Base-by-base conservation (phyloP, 2,329 filamentous ascomycete species). In the Lizonia empirigonia region DNA sequence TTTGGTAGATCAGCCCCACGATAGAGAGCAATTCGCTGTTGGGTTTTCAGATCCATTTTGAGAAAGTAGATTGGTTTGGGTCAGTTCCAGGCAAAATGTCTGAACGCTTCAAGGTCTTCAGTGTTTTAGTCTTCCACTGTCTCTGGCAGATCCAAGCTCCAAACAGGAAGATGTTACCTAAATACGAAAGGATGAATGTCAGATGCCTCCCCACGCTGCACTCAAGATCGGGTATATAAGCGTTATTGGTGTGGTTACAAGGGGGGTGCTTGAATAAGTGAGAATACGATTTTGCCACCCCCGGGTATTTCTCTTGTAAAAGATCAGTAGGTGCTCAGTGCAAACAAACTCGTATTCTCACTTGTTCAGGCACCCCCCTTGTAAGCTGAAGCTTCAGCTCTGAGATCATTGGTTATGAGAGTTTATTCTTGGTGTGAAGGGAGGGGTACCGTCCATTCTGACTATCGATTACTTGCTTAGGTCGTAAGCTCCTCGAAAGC, bases 1-100 rank as follows among this genome's bases (percentile, higher is more conserved):
- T 71, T 73, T 1, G 65, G 51, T 2, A 70, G 64, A 24, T 72
- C 69, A 50, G 75, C 80, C 37, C 82, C 83, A 32, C 83, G 80
- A 65, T 76, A 83, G 39, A 86, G 54, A 6, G 72, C 80, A 19
- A 75, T 23, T 8, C 37, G 42, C 9, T 47, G 49, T 2, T 42
- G 32, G 1, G 27, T 26, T 9, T 52, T 47, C n/a, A 35, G 16
- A 23, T 52, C 42, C 49, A 52, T 52, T 4, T 0, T 13, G 20
- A 37, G 18, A 7, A 8, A n/a, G 9, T 18, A 8, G 12, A 18
- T 36, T 15, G 6, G 13, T 8, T 36, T 5, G 34, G 5, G 6
- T 23, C 4, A 23, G 15, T 8, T 36, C 12, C 10, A 7, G 34
- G 20, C 15, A 36, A 4, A 19, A 3, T 10, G 3, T 34, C 8